Evolutionary conservation across 2,329 filamentous ascomycete species (phyloP), one percentile per base, ranked within the genome.

Genomic region (Penicillium thymicola): DNA sequence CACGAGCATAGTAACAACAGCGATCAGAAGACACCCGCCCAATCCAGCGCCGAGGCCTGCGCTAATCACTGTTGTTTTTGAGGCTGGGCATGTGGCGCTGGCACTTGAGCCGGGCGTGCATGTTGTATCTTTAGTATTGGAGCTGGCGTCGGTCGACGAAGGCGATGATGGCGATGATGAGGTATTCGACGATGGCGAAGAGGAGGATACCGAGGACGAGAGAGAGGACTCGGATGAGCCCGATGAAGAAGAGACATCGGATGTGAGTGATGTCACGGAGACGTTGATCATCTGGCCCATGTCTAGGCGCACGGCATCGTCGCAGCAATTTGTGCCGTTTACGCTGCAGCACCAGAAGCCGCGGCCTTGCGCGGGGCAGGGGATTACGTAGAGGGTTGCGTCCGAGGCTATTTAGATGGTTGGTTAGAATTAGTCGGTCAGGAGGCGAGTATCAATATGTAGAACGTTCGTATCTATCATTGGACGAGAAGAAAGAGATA

Each of bases 281-380:
- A 48, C 32, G 10, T 48, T 48, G 8, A 48, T 48, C 45, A 48
- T 48, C 21, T 48, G 45, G 14, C 45, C 45, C 45, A 48, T 48
- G 9, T 48, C 45, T 25, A 48, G 32, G 4, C 45, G 30, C 4
- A 48, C 45, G 21, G 45, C 45, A 16, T 48, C 16, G n/a, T 48
- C 45, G 32, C 45, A 48, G 18, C 45, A 48, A 10, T 37, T 36
- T n/a, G 45, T 25, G 21, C 45, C 45, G 32, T 48, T 48, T 23
- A 48, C 45, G 45, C 45, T 48, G 13, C 45, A 21, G 32, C 45
- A 48, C 45, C 45, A 48, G 45, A 48, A 48, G 14, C 45, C 32
- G 21, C 45, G 30, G 32, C 45, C 45, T 48, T 48, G 32, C 7
- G 25, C 14, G 2, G 45, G 45, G 8, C 45, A 48, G n/a, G 45